Evolutionary conservation across 305 asterid species (phyloP).

Genomic region (Rubia balearica): DNA sequence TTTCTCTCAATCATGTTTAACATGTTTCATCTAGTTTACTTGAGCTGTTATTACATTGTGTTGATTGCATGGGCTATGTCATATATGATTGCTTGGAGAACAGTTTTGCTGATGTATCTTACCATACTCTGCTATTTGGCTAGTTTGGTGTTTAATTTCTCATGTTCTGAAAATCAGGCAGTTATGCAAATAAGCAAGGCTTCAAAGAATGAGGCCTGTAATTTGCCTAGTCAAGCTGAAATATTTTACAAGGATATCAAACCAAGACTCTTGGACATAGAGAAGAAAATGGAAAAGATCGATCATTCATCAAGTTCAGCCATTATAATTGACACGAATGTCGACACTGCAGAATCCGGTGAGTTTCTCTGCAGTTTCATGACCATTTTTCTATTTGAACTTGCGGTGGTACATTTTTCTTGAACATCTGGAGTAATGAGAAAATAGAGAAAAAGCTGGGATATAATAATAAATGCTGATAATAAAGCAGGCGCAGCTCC

Average conservation of each 20-base stretch:
- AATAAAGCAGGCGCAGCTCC: background rate
- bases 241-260: conserved; percentile 41
- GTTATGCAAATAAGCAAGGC: conserved; percentile 82
- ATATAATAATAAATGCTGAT: background rate
- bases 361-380: conserved; percentile 21
- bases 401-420: background rate
- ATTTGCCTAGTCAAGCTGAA: conserved; percentile 57
- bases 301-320: conserved; percentile 22
- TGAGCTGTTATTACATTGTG: background rate
- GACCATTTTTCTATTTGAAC: background rate
- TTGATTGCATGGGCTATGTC: background rate
- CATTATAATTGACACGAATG: conserved; percentile 22
- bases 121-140: background rate
- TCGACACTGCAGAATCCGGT: conserved; percentile 29
- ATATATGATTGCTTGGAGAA: background rate
- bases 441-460: background rate
- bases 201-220: conserved; percentile 61
- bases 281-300: conserved; percentile 31
- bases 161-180: conserved; percentile 40
- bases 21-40: background rate
- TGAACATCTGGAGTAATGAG: background rate
- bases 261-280: conserved; percentile 29
- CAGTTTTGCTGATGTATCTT: background rate
- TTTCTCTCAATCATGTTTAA: background rate
- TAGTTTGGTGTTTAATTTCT: conserved; percentile 5